Percentiles rank a stretch among this genome's conserved stretches.
These are phyloP conservation scores for Entomortierella chlamydospora DNA, from an alignment of 192 early-diverging fungal species.

Conservation along the genomic window DNA sequence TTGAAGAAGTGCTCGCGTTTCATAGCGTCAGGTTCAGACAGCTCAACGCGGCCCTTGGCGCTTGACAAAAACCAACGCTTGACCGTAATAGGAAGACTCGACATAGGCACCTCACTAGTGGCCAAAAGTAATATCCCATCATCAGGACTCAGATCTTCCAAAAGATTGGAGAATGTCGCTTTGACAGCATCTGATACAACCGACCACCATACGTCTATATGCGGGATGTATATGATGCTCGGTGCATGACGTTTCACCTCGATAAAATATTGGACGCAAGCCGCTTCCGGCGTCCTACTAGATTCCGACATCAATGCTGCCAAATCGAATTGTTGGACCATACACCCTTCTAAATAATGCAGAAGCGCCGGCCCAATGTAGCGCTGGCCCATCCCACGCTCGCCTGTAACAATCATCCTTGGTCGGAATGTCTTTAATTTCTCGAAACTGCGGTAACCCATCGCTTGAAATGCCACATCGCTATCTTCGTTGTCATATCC, in stretches of 20 bases:
- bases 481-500: constrained; percentile 17
- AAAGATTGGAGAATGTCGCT: constrained; percentile 59
- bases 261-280: constrained; percentile 64
- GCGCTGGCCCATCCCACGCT: constrained; percentile 69
- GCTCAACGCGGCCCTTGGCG: constrained; percentile 28
- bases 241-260: constrained; percentile 72
- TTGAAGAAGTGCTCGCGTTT: constrained; percentile 34
- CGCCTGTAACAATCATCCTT: constrained; percentile 69
- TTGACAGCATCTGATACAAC: constrained; percentile 57
- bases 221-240: constrained; percentile 69
- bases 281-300: constrained; percentile 58
- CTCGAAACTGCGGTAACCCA: constrained; percentile 48
- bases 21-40: constrained; percentile 20
- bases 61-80: constrained; percentile 46
- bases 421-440: constrained; percentile 63
- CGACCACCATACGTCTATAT: constrained; percentile 64
- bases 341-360: constrained; percentile 67
- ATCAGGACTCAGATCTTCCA: constrained; percentile 59
- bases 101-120: constrained; percentile 59
- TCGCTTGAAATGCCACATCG: constrained; percentile 42
- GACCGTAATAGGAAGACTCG: constrained; percentile 51
- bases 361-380: constrained; percentile 65
- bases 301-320: constrained; percentile 60
- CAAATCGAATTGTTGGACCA: constrained; percentile 68
- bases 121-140: constrained; percentile 68